Conservation (phyloP, 2,329 filamentous ascomycete species). For the Epicoccum sorghinum region DNA sequence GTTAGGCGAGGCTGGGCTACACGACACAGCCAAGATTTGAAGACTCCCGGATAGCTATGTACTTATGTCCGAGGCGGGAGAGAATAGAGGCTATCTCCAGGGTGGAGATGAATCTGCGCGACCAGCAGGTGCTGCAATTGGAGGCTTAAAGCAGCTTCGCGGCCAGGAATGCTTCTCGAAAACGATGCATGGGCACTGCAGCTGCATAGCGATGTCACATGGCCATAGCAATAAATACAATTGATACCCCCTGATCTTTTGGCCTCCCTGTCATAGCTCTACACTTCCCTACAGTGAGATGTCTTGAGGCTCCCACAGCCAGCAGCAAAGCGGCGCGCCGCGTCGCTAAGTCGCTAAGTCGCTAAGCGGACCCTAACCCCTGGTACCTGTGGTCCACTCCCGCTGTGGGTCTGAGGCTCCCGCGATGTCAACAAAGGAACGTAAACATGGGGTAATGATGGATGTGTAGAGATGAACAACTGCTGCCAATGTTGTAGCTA, state of each 20-base stretch:
- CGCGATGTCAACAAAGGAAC: slow-evolving; percentile 8
- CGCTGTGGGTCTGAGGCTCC: slow-evolving; percentile 8
- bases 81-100: neutral
- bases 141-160: neutral
- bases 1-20: no score
- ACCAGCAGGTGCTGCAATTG: neutral
- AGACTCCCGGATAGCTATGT: no score
- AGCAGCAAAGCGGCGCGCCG: slow-evolving; percentile 4
- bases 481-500: neutral
- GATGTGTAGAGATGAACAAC: neutral
- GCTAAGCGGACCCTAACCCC: slow-evolving; percentile 6
- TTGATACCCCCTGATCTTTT: neutral
- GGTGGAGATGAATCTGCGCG: neutral
- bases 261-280: neutral
- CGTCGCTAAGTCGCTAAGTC: neutral
- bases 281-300: no score
- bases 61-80: neutral
- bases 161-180: slow-evolving; percentile 12
- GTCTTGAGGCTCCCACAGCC: neutral
- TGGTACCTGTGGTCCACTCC: slow-evolving; percentile 6
- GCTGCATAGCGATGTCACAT: slow-evolving; percentile 1
- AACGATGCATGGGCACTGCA: neutral
- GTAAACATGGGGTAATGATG: neutral
- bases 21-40: neutral
- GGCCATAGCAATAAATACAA: slow-evolving; percentile 4